Evolutionary conservation across 2,329 filamentous ascomycete genomes (phyloP), one percentile per base, ranked within the genome.

Genomic region (Curvularia lunata): DNA sequence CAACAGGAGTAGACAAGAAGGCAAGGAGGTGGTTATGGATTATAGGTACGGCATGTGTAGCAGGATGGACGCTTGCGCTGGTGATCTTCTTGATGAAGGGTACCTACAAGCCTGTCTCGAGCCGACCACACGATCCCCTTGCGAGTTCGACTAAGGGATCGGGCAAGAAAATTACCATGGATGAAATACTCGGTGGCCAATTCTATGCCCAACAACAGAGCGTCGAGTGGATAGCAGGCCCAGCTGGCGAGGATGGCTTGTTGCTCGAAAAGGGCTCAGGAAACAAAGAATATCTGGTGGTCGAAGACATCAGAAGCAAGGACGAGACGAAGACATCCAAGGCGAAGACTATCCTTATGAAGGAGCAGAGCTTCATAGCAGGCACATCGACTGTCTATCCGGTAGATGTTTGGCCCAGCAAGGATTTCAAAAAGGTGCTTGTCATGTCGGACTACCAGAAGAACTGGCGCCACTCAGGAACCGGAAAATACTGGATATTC

Each of bases 381-480:
- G 82, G 82, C 8, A 85, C 82, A 10, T 75, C 81, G 49, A 76
- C 76, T 16, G 80, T 91, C 64, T 74, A 70, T n/a, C 88, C 91
- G 0, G 77, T 77, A 13, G 82, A 85, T 65, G 85, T 87, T 3
- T 88, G 86, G 82, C 92, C 95, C 2, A 97, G 92, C 72, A 86
- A 88, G 27, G 86, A 98, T 74, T 83, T 97, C 75, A 91, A 88
- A 69, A 94, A 91, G 74, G 92, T 99, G 3, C 83, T 99, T 50
- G 80, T 97, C n/a, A 84, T 88, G 48, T 91, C 92, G 8, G 82
- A 92, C 51, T 74, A 81, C 21, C 79, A 91, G 75, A 86, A 86
- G 68, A 92, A 95, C 68, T 99, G 92, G 90, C 88, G 95, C 64
- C 90, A 98, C 76, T 98, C 94, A 0, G 93, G 86, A 70, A 92